A percentile compares a stretch with the other conserved stretches of the same genome.
Conservation (phyloP, 108 stramenopile species). For the Cyclotella cryptica region DNA sequence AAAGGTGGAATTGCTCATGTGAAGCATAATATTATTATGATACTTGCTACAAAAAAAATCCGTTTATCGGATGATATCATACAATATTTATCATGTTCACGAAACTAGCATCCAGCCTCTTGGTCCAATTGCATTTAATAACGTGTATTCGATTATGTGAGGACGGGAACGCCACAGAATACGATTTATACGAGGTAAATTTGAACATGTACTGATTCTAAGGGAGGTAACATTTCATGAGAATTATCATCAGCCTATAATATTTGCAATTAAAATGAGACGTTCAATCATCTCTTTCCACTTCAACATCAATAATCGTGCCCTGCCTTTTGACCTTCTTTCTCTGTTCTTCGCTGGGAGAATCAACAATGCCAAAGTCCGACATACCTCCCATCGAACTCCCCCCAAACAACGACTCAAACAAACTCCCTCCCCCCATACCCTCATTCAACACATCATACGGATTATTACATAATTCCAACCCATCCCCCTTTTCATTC, state of each 20-base stretch:
- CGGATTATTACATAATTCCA: constrained; percentile 61
- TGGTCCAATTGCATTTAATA: too few species aligned
- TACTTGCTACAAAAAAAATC: background rate
- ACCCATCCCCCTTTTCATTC: constrained; percentile 49
- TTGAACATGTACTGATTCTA: too few species aligned
- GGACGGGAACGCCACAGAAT: too few species aligned
- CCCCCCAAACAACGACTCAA: constrained; percentile 55
- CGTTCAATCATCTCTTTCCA: constrained; percentile 55
- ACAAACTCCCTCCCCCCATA: constrained; percentile 40
- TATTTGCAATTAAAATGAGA: too few species aligned
- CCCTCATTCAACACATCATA: constrained; percentile 52
- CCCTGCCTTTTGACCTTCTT: constrained; percentile 55
- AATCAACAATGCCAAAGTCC: constrained; percentile 29
- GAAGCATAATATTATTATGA: constrained; percentile 2
- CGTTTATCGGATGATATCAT: background rate
- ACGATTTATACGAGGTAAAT: too few species aligned
- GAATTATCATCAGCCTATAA: too few species aligned
- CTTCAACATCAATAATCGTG: constrained; percentile 82
- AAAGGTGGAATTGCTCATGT: constrained; percentile 61
- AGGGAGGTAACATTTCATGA: too few species aligned
- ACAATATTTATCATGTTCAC: too few species aligned
- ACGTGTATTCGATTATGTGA: too few species aligned
- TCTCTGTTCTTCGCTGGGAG: constrained; percentile 27
- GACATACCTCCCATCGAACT: constrained; percentile 15
- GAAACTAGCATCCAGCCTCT: too few species aligned